These are phyloP conservation scores for Cordyceps farinosa DNA, from an alignment of 2,329 filamentous ascomycete genomes.

Conservation along the genomic window DNA sequence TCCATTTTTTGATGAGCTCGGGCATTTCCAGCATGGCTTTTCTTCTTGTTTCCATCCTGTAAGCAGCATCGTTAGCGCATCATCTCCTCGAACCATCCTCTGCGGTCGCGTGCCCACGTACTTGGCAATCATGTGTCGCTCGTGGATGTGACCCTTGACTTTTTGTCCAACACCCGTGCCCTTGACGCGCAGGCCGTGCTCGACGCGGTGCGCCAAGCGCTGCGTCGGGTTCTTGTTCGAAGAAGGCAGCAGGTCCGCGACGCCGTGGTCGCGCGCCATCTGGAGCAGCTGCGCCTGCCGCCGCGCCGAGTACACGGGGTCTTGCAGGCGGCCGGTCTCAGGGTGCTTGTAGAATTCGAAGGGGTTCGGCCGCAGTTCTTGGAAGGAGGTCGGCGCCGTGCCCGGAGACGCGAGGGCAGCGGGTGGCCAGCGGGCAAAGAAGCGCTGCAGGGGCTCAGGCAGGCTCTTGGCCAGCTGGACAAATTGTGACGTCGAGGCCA, in stretches of 20 bases:
- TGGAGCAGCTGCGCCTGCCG: slow-evolving; percentile 90
- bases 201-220: slow-evolving; percentile 66
- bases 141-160: slow-evolving; percentile 94
- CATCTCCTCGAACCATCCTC: neutral
- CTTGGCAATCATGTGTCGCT: slow-evolving; percentile 76
- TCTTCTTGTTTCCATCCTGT: slow-evolving; percentile 79
- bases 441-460: slow-evolving; percentile 73
- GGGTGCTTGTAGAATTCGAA: slow-evolving; percentile 79
- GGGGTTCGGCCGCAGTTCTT: slow-evolving; percentile 64
- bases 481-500: slow-evolving; percentile 39
- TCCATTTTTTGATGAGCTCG: slow-evolving; percentile 86
- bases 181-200: slow-evolving; percentile 80
- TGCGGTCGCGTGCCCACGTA: slow-evolving; percentile 38
- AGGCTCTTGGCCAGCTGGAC: slow-evolving; percentile 66
- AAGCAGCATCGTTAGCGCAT: slow-evolving; percentile 29
- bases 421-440: slow-evolving; percentile 88
- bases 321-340: slow-evolving; percentile 75
- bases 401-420: slow-evolving; percentile 51
- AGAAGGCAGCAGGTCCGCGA: slow-evolving; percentile 75
- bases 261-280: slow-evolving; percentile 71
- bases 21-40: slow-evolving; percentile 95
- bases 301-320: slow-evolving; percentile 77
- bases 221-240: slow-evolving; percentile 72
- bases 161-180: slow-evolving; percentile 88
- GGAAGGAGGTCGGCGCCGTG: slow-evolving; percentile 47